Base-by-base conservation (phyloP, 441 rosid genomes). In the Corymbia citriodora region DNA sequence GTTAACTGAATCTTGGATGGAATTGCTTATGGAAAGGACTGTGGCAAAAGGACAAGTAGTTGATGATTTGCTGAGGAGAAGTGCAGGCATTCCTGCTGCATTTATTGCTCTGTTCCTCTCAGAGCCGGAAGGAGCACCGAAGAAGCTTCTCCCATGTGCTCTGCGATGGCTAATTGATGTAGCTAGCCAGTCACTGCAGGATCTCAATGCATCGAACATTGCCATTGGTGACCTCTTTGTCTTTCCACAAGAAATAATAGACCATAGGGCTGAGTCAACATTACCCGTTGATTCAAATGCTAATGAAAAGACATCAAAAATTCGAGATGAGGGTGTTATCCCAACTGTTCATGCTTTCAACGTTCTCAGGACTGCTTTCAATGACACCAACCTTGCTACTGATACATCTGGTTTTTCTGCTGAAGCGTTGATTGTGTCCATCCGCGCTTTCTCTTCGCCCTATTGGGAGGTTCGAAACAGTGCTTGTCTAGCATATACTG, bases 21-120 rank as follows among this genome's bases (percentile, higher is more conserved):
- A 94, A 92, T 97, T 97, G 91, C 98, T 98, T 89, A 98, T 98
- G 99, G 96, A 96, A 91, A 96, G 97, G 94, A 98, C 98, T 70
- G 93, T 96, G 87, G 97, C 96, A 74, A 96, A 95, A 92, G 99
- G 98, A 92, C 99, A 98, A 93, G 92, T 94, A 88, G 99, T 98
- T 87, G 99, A 98, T 93, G 96, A 98, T 94, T 90, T 98, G 92
- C 93, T 98, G 92, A 94, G 99, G 93, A 96, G 99, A 96, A 98
- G 99, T 94, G 99, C 99, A n/a, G 99, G 99, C 88, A 98, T 98
- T 93, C 99, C 99, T 50, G 99, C 99, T 79, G 99, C 99, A 89
- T 98, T 97, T 91, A 96, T 93, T 93, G 99, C 99, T 91, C 92
- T 98, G 88, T 98, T 98, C 93, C 99, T 98, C 53, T 94, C 99